Conservation (phyloP, 1,284 basidiomycete genomes). For the Waitea zeae region DNA sequence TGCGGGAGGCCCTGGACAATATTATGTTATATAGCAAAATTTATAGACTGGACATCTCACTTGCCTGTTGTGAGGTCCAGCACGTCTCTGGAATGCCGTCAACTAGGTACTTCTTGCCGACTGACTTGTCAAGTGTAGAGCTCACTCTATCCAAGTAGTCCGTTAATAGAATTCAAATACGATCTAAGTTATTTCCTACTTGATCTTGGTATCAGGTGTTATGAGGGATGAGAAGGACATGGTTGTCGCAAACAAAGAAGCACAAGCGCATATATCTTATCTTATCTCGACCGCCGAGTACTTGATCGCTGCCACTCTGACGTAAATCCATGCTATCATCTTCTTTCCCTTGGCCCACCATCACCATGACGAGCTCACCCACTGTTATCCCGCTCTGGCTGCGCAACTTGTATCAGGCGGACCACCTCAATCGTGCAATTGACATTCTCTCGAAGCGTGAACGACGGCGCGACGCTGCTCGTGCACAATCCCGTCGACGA, state of each 20-base stretch:
- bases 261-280: too few relatives aligned
- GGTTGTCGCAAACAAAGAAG: too few relatives aligned
- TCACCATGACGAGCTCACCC: too few relatives aligned
- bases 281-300: too few relatives aligned
- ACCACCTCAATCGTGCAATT: conserved; percentile 18
- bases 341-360: too few relatives aligned
- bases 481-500: conserved; percentile 16
- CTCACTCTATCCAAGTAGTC: conserved; percentile 40
- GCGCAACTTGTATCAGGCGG: conserved; percentile 11
- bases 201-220: conserved; percentile 29
- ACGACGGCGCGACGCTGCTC: conserved; percentile 15
- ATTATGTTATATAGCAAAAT: too few relatives aligned
- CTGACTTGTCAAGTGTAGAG: conserved; percentile 66
- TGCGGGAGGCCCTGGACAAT: conserved; percentile 48
- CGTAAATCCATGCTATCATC: too few relatives aligned
- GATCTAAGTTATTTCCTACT: conserved; percentile 17
- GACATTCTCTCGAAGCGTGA: conserved; percentile 24
- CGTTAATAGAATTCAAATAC: background rate
- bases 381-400: conserved; percentile 2
- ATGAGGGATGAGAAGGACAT: conserved; percentile 14
- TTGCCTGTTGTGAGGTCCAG: conserved; percentile 68
- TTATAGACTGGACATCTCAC: too few relatives aligned
- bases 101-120: conserved; percentile 50
- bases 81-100: conserved; percentile 65
- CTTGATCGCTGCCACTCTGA: too few relatives aligned